Evolutionary conservation across 129 eudicot species (phyloP).

Genomic region (Erigeron canadensis): DNA sequence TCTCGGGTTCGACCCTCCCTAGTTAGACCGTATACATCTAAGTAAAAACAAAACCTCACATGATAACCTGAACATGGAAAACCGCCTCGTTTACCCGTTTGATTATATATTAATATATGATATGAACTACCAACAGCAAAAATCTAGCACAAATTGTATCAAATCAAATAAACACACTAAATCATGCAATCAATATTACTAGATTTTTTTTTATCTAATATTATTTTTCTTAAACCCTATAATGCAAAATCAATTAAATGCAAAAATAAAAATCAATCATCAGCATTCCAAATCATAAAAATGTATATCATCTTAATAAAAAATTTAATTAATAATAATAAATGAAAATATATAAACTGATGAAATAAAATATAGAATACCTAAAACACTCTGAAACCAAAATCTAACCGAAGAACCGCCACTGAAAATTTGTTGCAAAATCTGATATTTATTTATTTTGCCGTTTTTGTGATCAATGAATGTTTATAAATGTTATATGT

Average conservation of each 20-base stretch:
- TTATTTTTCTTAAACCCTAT: constrained; percentile 28
- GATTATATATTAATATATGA: too few species aligned
- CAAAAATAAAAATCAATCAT: constrained; percentile 13
- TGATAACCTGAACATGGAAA: too few species aligned
- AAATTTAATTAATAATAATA: too few species aligned
- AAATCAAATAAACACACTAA: constrained; percentile 10
- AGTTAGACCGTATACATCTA: too few species aligned
- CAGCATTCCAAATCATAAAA: constrained; percentile 27
- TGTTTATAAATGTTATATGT: not conserved
- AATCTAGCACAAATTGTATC: constrained; percentile 16
- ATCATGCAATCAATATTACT: constrained; percentile 16
- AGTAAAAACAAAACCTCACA: too few species aligned
- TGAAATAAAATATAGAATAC: constrained; percentile 23
- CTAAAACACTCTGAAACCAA: constrained; percentile 18
- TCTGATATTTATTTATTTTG: constrained; percentile 12
- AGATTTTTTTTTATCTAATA: not conserved
- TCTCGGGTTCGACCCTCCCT: too few species aligned
- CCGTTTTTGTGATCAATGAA: constrained; percentile 25
- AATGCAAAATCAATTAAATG: constrained; percentile 20
- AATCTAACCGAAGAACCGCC: constrained; percentile 20
- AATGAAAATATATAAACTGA: constrained; percentile 17
- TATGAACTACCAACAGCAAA: constrained; percentile 7
- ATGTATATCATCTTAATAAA: not conserved
- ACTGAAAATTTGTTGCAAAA: constrained; percentile 24
- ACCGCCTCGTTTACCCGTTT: too few species aligned